Base-by-base conservation (phyloP, 2,329 filamentous ascomycete species). In the Neobulgaria alba region DNA sequence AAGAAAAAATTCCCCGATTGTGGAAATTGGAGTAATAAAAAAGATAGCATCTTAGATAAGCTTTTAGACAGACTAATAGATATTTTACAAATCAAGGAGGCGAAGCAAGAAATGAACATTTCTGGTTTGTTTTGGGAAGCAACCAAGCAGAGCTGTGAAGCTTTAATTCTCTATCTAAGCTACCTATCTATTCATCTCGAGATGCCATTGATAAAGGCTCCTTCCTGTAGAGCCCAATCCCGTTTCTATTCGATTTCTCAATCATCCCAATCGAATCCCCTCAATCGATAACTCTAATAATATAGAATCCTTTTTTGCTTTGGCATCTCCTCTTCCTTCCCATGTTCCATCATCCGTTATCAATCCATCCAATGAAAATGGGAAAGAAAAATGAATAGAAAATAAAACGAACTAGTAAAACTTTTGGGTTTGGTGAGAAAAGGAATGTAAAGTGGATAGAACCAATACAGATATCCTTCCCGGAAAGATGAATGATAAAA, bases 71-170 rank as follows among this genome's bases (percentile, higher is more conserved):
- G n/a, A n/a, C n/a, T n/a, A n/a, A n/a, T n/a, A n/a, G n/a, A n/a
- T n/a, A n/a, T n/a, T n/a, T n/a, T n/a, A n/a, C n/a, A n/a, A n/a
- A n/a, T n/a, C n/a, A n/a, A n/a, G n/a, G n/a, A n/a, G n/a, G n/a
- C n/a, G n/a, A n/a, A n/a, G n/a, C n/a, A n/a, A n/a, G n/a, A n/a
- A n/a, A n/a, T n/a, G n/a, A n/a, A n/a, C n/a, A n/a, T n/a, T n/a
- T n/a, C n/a, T n/a, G n/a, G n/a, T n/a, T n/a, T n/a, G n/a, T n/a
- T n/a, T n/a, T n/a, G n/a, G n/a, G n/a, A n/a, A n/a, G n/a, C n/a
- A n/a, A n/a, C n/a, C n/a, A n/a, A n/a, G n/a, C n/a, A n/a, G n/a
- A 45, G 46, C 43, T 43, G 46, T 43, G 46, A 46, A 48, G 46
- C 46, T 36, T 45, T 39, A 26, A 43, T 43, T 48, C 36, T 43